phyloP scores from a whole-genome alignment of 2,329 filamentous ascomycete species.

The Xylariaceae sp. region DNA sequence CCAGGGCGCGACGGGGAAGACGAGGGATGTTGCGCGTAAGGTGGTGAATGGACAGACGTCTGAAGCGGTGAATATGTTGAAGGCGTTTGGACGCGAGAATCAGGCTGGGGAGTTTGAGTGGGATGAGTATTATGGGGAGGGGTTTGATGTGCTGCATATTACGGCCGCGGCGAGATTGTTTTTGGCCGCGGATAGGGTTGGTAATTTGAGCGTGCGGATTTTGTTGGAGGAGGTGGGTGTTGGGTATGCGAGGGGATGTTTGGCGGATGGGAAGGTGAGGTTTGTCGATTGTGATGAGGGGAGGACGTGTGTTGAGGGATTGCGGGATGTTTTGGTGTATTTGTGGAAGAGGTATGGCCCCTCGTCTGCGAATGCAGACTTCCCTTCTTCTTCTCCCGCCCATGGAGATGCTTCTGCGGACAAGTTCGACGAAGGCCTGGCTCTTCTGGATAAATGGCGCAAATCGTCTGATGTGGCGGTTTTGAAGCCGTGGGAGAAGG shows the following conservation, averaged over 20 bases:
- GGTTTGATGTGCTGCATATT: slow-evolving; percentile 79
- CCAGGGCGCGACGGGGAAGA: slow-evolving; percentile 75
- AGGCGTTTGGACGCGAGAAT: slow-evolving; percentile 82
- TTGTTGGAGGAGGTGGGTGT: slow-evolving; percentile 45
- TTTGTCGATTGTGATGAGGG: no score
- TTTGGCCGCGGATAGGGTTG: slow-evolving; percentile 41
- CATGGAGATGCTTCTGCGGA: no score
- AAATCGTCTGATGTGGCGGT: slow-evolving; percentile 18
- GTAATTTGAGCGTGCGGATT: slow-evolving; percentile 46
- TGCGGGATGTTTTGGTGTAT: no score
- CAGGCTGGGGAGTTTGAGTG: slow-evolving; percentile 67
- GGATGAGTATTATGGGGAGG: slow-evolving; percentile 67
- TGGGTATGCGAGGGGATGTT: no score
- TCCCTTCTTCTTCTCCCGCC: no score
- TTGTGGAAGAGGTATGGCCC: no score
- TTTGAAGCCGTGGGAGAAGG: slow-evolving; percentile 40
- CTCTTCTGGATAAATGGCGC: slow-evolving; percentile 37
- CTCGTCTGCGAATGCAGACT: no score
- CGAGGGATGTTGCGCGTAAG: slow-evolving; percentile 49
- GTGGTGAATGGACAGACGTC: slow-evolving; percentile 65
- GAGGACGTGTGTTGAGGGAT: no score
- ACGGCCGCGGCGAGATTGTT: slow-evolving; percentile 47
- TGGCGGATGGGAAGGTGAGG: no score
- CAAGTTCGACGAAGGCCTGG: slow-evolving; percentile 25
- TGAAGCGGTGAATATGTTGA: slow-evolving; percentile 64